A percentile compares a stretch with the other conserved stretches of the same genome.
Conservation (phyloP, 2,329 filamentous ascomycete genomes). For the Colletotrichum plurivorum region DNA sequence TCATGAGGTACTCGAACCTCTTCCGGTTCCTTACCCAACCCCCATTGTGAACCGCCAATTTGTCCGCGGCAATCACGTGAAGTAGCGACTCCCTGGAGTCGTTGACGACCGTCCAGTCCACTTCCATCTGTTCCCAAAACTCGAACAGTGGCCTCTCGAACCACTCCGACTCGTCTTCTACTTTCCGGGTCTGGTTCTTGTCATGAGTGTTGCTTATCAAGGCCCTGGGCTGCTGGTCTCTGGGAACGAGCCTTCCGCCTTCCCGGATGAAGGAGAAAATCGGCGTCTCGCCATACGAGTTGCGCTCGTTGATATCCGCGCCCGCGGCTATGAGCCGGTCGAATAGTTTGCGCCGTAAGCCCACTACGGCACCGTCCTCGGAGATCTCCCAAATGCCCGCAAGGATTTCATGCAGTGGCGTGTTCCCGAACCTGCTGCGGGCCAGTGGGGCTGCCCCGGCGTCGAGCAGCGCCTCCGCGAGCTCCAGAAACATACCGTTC, state of each 20-base stretch:
- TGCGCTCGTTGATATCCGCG: slow-evolving; percentile 15
- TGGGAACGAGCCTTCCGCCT: too few species aligned
- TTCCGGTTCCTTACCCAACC: not conserved
- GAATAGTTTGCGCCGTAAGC: not conserved
- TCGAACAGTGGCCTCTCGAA: not conserved
- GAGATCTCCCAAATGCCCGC: not conserved
- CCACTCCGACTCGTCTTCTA: not conserved
- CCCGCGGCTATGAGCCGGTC: slow-evolving; percentile 11
- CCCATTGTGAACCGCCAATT: not conserved
- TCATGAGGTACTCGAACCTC: slow-evolving; percentile 10
- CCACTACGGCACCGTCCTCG: not conserved
- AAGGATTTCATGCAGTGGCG: not conserved
- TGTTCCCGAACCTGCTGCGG: not conserved
- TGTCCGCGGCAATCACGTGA: slow-evolving; percentile 2
- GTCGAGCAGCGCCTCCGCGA: not conserved
- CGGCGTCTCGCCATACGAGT: not conserved
- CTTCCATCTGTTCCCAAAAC: slow-evolving; percentile 2
- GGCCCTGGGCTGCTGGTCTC: too few species aligned
- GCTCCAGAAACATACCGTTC: not conserved
- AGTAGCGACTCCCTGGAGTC: slow-evolving; percentile 8
- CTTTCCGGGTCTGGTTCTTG: too few species aligned
- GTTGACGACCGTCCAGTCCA: not conserved
- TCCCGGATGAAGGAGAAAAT: slow-evolving; percentile 6
- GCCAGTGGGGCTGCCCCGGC: not conserved
- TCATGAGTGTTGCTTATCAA: too few species aligned